These are phyloP conservation scores for Prinsepia uniflora DNA, from an alignment of 306 rosid genomes.

Conservation along the genomic window DNA sequence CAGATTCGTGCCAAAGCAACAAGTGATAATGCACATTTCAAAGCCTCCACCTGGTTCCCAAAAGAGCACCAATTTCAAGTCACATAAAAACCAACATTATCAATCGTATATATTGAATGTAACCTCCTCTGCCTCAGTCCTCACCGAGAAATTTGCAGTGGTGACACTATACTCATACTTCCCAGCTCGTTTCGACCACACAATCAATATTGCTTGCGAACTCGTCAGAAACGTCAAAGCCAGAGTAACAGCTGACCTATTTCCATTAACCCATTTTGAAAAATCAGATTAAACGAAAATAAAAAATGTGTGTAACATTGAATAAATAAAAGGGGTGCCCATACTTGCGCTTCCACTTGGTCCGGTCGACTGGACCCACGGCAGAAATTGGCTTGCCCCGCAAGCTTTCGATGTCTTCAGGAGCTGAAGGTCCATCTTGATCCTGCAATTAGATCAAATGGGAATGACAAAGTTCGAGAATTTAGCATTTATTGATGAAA, in stretches of 20 bases:
- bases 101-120: neutral
- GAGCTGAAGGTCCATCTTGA: constrained; percentile 28
- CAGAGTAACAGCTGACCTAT: constrained; percentile 73
- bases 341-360: constrained; percentile 62
- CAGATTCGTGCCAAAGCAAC: constrained; percentile 60
- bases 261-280: neutral
- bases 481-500: neutral
- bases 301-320: constrained; percentile 1
- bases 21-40: constrained; percentile 87
- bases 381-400: constrained; percentile 32
- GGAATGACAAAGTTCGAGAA: neutral
- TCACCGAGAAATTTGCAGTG: constrained; percentile 85
- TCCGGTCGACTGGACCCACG: constrained; percentile 5
- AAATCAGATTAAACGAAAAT: neutral
- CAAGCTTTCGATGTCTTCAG: constrained; percentile 38
- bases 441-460: constrained; percentile 25
- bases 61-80: constrained; percentile 14
- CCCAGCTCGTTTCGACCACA: constrained; percentile 96
- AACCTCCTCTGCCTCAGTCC: constrained; percentile 8
- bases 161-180: constrained; percentile 95
- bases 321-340: neutral
- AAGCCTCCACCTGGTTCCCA: constrained; percentile 67
- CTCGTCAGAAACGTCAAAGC: constrained; percentile 86
- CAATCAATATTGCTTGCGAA: constrained; percentile 90
- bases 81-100: neutral